Evolutionary conservation across 148 eudicot genomes (phyloP).

Genomic region (Fallopia convolvulus): DNA sequence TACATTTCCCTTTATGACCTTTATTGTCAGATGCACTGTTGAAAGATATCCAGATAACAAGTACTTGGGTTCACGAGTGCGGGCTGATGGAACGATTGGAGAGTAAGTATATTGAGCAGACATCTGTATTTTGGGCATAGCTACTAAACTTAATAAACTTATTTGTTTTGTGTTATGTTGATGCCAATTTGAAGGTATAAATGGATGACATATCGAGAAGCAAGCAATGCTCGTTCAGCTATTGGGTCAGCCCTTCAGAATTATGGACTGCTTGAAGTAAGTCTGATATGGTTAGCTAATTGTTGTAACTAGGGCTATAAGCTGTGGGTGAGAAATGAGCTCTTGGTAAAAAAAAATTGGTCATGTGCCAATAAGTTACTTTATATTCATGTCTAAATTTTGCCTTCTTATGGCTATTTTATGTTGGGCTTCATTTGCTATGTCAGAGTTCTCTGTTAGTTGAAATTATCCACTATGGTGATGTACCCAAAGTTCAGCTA

Average conservation of each 20-base stretch:
- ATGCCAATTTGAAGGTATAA: constrained; percentile 53
- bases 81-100: constrained; percentile 87
- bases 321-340: no score
- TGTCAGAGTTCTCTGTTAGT: not conserved
- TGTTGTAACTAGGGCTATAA: not conserved
- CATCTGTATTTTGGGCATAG: not conserved
- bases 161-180: not conserved
- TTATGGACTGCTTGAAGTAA: constrained; percentile 62
- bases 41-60: constrained; percentile 74
- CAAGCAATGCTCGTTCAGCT: constrained; percentile 67
- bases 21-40: constrained; percentile 64
- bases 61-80: constrained; percentile 82
- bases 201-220: constrained; percentile 95
- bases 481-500: not conserved
- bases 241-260: constrained; percentile 76
- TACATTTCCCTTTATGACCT: not conserved
- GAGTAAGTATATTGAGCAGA: constrained; percentile 48
- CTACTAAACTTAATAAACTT: not conserved
- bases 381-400: no score
- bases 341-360: no score
- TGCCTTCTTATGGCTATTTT: not conserved
- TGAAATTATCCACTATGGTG: not conserved
- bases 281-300: constrained; percentile 12
- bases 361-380: no score
- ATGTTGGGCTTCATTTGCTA: not conserved